Conservation (phyloP, 495 filamentous ascomycete species). For the Cercophora newfieldiana region DNA sequence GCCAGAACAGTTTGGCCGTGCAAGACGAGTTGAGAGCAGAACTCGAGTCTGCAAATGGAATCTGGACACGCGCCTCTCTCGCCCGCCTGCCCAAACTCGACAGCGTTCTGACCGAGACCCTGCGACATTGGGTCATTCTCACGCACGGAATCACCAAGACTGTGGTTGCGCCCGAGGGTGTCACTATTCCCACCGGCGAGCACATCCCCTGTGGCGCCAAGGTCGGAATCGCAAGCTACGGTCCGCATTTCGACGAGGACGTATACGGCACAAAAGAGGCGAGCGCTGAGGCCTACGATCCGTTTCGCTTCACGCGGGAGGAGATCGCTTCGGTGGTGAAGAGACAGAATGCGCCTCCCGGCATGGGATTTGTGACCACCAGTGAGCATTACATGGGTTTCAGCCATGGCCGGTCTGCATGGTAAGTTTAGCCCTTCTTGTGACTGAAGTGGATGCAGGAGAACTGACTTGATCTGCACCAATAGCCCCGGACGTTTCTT, state of each 20-base stretch:
- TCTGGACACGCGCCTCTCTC: slow-evolving; percentile 40
- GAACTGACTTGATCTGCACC: background rate
- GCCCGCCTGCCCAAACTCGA: slow-evolving; percentile 39
- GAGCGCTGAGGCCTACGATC: slow-evolving; percentile 34
- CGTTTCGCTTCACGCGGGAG: slow-evolving; percentile 38
- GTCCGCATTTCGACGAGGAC: slow-evolving; percentile 40
- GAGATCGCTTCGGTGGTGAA: background rate
- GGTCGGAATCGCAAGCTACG: slow-evolving; percentile 40
- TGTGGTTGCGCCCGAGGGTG: slow-evolving; percentile 40
- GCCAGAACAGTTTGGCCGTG: slow-evolving; percentile 26
- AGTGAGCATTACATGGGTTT: slow-evolving; percentile 39
- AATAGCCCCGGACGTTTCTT: slow-evolving; percentile 43
- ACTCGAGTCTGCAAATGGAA: slow-evolving; percentile 14
- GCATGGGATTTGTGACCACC: slow-evolving; percentile 34
- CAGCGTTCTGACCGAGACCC: slow-evolving; percentile 42
- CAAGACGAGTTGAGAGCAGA: slow-evolving; percentile 19
- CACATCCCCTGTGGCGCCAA: slow-evolving; percentile 39
- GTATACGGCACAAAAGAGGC: slow-evolving; percentile 30
- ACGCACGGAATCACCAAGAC: slow-evolving; percentile 42
- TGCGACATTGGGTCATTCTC: slow-evolving; percentile 43
- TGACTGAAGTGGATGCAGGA: background rate
- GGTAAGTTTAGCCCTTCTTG: slow-evolving; percentile 26
- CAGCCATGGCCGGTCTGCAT: slow-evolving; percentile 43
- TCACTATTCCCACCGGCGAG: slow-evolving; percentile 37
- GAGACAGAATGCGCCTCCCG: slow-evolving; percentile 8